Evolutionary conservation across 208 protist genomes (phyloP).

Genomic region (Angomonas deanei): DNA sequence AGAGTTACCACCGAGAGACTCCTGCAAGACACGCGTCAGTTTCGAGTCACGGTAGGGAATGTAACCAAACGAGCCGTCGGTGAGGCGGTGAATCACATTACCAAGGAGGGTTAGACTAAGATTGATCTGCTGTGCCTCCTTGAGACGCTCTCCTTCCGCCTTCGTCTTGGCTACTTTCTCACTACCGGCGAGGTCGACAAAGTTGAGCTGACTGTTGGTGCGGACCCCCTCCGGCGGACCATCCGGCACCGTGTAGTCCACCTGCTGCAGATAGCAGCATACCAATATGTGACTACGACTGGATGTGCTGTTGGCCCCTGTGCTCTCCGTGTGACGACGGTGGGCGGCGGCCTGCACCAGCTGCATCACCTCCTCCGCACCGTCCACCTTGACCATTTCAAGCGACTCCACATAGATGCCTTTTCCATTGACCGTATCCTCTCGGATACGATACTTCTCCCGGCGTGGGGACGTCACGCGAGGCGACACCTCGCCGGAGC

Average conservation of each 20-base stretch:
- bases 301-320: constrained; percentile 54
- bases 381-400: constrained; percentile 17
- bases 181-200: constrained; percentile 85
- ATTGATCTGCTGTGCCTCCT: constrained; percentile 80
- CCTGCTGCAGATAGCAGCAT: constrained; percentile 34
- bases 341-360: constrained; percentile 24
- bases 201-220: constrained; percentile 35
- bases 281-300: constrained; percentile 69
- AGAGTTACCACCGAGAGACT: constrained; percentile 52
- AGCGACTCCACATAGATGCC: constrained; percentile 40
- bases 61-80: constrained; percentile 39
- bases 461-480: not conserved
- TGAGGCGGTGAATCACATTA: constrained; percentile 73
- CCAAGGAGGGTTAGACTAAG: constrained; percentile 77
- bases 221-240: constrained; percentile 8
- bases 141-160: constrained; percentile 32
- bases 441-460: constrained; percentile 34
- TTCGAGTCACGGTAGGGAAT: constrained; percentile 69
- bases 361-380: constrained; percentile 23
- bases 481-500: not conserved
- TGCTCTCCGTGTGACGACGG: constrained; percentile 25
- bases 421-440: constrained; percentile 19
- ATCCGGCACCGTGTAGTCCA: constrained; percentile 12
- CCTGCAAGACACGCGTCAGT: constrained; percentile 65
- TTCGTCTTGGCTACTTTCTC: constrained; percentile 65